Conservation (phyloP, 768 basidiomycete species). For the Saitozyma sp. region DNA sequence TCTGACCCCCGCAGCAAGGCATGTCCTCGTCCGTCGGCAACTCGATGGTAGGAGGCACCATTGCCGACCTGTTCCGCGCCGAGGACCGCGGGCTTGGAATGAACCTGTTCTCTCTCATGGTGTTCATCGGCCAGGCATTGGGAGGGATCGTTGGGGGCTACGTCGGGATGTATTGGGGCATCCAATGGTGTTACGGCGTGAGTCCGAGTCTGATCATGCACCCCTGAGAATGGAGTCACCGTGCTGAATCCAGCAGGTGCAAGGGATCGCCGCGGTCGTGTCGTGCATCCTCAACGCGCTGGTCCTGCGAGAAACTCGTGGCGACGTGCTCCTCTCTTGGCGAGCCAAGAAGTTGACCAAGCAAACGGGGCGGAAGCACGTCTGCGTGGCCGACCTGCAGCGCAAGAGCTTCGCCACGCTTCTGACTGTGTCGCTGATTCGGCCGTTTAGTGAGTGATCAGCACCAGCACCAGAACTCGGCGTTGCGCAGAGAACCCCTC, state of each 20-base stretch:
- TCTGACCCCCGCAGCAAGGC: conserved; percentile 34
- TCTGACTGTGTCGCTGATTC: conserved; percentile 39
- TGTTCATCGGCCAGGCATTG: conserved; percentile 31
- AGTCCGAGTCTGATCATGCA: conserved; percentile 4
- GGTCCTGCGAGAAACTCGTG: conserved; percentile 44
- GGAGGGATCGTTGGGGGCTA: conserved; percentile 35
- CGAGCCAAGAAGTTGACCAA: conserved; percentile 38
- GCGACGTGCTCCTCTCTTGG: conserved; percentile 41
- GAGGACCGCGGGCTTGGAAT: conserved; percentile 40
- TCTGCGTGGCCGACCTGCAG: conserved; percentile 44
- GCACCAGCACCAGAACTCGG: not conserved
- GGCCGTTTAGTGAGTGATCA: conserved; percentile 43
- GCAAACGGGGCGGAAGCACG: conserved; percentile 39
- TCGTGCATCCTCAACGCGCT: conserved; percentile 30
- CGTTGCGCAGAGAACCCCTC: no score
- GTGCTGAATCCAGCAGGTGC: conserved; percentile 20
- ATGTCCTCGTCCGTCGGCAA: conserved; percentile 43
- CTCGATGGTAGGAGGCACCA: conserved; percentile 49
- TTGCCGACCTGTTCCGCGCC: conserved; percentile 45
- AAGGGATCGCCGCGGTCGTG: conserved; percentile 28
- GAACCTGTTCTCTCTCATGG: conserved; percentile 41
- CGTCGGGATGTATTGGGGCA: conserved; percentile 32
- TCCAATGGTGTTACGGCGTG: conserved; percentile 46
- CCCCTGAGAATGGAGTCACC: no score
- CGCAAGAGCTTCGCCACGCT: conserved; percentile 29